Base-by-base conservation (phyloP, 2,329 filamentous ascomycete species). In the Aspergillus brasiliensis region DNA sequence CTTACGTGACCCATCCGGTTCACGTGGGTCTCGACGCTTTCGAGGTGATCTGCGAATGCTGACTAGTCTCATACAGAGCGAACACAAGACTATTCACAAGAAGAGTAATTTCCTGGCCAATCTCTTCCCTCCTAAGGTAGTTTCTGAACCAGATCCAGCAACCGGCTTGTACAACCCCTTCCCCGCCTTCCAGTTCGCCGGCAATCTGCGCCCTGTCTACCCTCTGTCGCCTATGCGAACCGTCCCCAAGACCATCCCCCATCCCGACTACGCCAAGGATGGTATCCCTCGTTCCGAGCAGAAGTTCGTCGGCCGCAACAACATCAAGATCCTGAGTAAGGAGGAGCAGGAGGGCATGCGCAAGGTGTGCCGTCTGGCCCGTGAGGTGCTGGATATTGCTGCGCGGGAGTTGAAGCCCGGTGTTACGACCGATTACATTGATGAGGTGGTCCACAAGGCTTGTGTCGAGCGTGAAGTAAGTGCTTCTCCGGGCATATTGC, bases 361-460 rank as follows among this genome's bases (percentile, higher is more conserved):
- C 69, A 96, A 93, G 76, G 92, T 95, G 52, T 97, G 94, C 78
- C 85, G 86, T 52, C 78, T 97, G 62, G 91, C 91, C 17, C 85
- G 95, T 74, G 95, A 99, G 80, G 92, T 98, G 10, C 81, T 99
- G 63, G 95, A 99, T 76, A 90, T 96, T 72, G 92, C 93, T 1
- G 95, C 92, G 0, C 87, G 89, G 13, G 94, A 89, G 54, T 80
- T 90, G 48, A 89, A 88, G 73, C 94, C 95, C n/a, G 95, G 95
- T 51, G 89, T 98, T 34, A 97, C 94, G 6, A 98, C 95, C 6
- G 95, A 99, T 73, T 88, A 96, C 70, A 92, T 99, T 60, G 95
- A 99, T 73, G 90, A 96, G 78, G 83, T 98, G 63, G 93, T 97
- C 42, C 95, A 99, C 81, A 91, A 97, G 69, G 95, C 94, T 54